Conservation (phyloP, 2,329 filamentous ascomycete species). For the Beauveria sp. region DNA sequence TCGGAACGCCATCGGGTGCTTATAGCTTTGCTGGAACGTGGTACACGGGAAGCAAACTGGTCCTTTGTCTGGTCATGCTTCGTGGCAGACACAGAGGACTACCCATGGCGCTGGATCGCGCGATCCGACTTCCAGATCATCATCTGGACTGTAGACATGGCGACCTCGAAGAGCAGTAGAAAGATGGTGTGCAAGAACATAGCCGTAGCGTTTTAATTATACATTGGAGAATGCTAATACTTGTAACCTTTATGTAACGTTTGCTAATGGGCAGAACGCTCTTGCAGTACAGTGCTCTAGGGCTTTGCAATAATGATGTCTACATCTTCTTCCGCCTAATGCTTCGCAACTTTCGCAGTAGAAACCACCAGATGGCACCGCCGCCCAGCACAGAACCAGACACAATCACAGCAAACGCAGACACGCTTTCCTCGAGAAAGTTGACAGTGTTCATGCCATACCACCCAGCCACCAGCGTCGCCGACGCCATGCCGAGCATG, state of each 20-base stretch:
- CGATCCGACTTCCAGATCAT: constrained; percentile 36
- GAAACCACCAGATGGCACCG: constrained; percentile 10
- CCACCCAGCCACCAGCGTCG: constrained; percentile 26
- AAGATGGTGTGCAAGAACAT: background rate
- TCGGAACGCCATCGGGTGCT: constrained; percentile 44
- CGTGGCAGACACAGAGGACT: constrained; percentile 49
- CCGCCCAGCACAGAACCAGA: constrained; percentile 3
- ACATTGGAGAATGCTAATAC: too few species aligned
- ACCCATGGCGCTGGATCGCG: constrained; percentile 48
- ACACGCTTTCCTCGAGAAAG: constrained; percentile 25
- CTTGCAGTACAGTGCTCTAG: too few species aligned
- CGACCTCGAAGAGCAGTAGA: background rate
- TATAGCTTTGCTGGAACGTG: constrained; percentile 50
- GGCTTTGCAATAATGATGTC: background rate
- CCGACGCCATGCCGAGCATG: constrained; percentile 27
- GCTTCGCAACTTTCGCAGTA: constrained; percentile 3
- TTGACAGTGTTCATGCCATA: constrained; percentile 32
- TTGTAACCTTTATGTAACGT: too few species aligned
- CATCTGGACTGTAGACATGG: constrained; percentile 23
- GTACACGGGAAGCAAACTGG: constrained; percentile 48
- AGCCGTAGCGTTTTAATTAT: too few species aligned
- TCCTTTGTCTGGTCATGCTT: constrained; percentile 50
- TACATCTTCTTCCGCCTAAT: background rate
- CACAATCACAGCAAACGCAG: constrained; percentile 19
- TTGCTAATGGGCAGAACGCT: background rate